These are phyloP conservation scores for Cladosporium sp. DNA, from an alignment of 2,329 filamentous ascomycete species.

Conservation along the genomic window DNA sequence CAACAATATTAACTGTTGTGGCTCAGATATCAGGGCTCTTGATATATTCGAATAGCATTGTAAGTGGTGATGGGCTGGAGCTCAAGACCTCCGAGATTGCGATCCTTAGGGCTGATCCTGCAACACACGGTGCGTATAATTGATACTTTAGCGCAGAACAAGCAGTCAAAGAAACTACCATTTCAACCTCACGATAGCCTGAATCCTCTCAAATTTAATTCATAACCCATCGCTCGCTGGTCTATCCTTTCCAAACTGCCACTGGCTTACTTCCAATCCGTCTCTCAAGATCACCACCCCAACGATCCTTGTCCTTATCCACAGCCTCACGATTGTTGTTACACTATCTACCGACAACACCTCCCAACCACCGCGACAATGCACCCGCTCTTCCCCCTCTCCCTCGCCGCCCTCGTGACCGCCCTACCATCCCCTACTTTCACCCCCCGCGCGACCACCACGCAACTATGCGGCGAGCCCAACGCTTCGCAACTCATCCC, in stretches of 20 bases:
- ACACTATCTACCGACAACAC: not conserved
- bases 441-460: constrained; percentile 4
- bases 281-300: too few relatives aligned
- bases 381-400: not conserved
- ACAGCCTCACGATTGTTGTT: too few relatives aligned
- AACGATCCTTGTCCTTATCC: not conserved
- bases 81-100: not conserved
- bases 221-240: not conserved
- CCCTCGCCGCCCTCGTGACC: not conserved
- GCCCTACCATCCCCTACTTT: not conserved
- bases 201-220: rapidly evolving
- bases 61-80: not conserved
- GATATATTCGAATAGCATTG: not conserved
- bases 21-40: not conserved
- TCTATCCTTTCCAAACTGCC: not conserved
- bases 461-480: not conserved
- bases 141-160: not conserved
- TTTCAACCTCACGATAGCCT: not conserved
- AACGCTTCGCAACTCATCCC: constrained; percentile 37
- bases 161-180: not conserved
- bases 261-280: not conserved
- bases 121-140: not conserved
- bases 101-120: not conserved
- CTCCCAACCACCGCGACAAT: not conserved
- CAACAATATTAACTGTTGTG: too few relatives aligned